Percentiles rank a stretch among this genome's conserved stretches.
Conservation (phyloP, 345 rosid genomes). For the Euphorbia peplus region DNA sequence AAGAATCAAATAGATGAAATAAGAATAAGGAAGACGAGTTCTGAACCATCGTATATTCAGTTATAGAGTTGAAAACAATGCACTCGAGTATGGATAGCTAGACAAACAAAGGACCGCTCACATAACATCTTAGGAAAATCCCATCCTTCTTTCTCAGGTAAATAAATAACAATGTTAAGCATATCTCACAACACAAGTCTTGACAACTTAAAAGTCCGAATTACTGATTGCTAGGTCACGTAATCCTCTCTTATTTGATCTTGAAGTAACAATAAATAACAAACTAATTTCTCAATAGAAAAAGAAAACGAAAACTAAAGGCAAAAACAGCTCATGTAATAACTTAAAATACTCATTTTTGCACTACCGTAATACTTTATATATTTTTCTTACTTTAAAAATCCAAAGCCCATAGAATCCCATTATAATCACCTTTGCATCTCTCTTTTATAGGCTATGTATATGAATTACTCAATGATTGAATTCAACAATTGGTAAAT, state of each 20-base stretch:
- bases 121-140: not conserved
- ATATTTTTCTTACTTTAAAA: too few species aligned
- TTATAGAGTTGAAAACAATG: not conserved
- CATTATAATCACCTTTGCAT: too few species aligned
- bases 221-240: not conserved
- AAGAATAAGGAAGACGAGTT: not conserved
- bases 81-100: too few species aligned
- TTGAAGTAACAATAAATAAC: not conserved
- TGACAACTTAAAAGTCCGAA: not conserved
- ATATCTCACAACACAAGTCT: not conserved
- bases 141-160: not conserved
- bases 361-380: not conserved
- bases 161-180: not conserved
- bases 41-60: not conserved
- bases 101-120: not conserved
- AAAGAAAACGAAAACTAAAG: not conserved
- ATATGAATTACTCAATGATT: too few species aligned
- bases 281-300: constrained; percentile 1
- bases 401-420: too few species aligned
- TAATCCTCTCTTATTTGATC: not conserved
- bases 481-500: too few species aligned
- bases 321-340: not conserved
- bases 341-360: not conserved
- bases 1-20: not conserved
- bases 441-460: too few species aligned